phyloP scores from a whole-genome alignment of 2,329 filamentous ascomycete genomes.

The Aspergillus luchuensis region DNA sequence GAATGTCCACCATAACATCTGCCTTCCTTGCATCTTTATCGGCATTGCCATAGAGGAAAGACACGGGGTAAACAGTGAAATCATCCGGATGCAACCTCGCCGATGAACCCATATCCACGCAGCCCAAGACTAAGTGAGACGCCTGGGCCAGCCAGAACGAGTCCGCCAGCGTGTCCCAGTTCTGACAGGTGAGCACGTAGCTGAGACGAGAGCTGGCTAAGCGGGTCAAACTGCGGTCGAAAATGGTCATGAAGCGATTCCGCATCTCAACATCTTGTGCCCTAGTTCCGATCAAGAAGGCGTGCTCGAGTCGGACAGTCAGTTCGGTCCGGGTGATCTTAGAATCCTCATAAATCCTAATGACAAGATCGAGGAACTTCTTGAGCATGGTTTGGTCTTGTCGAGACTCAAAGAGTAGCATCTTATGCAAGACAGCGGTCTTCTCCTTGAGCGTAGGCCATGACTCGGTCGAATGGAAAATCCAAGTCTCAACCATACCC shows the following conservation, averaged over 20 bases:
- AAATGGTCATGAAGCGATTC: conserved; percentile 93
- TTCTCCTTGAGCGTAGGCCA: conserved; percentile 99
- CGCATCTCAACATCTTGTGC: conserved; percentile 96
- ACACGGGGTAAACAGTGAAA: conserved; percentile 74
- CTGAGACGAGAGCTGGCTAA: conserved; percentile 84
- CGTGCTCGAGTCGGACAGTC: conserved; percentile 95
- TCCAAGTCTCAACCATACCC: conserved; percentile 91
- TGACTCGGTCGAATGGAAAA: conserved; percentile 91
- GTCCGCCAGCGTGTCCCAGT: conserved; percentile 93
- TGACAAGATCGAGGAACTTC: conserved; percentile 93
- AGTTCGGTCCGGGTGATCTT: conserved; percentile 94
- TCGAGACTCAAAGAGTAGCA: conserved; percentile 91
- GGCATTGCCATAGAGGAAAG: conserved; percentile 72
- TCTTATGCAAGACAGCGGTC: conserved; percentile 97
- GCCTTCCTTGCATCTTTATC: conserved; percentile 66
- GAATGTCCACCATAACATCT: conserved; percentile 75
- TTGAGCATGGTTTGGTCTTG: conserved; percentile 80
- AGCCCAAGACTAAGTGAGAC: conserved; percentile 87
- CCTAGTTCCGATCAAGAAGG: conserved; percentile 92
- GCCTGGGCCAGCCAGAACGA: conserved; percentile 98
- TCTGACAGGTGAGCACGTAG: conserved; percentile 88
- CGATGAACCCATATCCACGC: conserved; percentile 78
- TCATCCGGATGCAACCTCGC: conserved; percentile 81
- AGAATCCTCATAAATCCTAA: conserved; percentile 96
- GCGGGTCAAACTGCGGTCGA: conserved; percentile 91